Base-by-base conservation (phyloP, 805 yeast species). In the Barnettozyma californica region DNA sequence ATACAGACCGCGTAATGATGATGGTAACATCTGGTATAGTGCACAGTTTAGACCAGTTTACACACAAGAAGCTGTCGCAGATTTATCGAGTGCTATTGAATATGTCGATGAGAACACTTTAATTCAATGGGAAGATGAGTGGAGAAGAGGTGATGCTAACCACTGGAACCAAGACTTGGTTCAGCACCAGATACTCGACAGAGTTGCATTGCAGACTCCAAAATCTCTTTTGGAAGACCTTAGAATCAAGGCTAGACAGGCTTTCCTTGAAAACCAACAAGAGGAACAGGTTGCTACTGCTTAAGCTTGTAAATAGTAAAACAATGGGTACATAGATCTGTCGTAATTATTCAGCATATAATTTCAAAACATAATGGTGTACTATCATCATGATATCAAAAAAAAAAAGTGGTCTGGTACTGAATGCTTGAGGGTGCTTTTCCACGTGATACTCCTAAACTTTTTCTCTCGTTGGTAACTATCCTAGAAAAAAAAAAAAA, bases 31-130 rank as follows among this genome's bases (percentile, higher is more conserved):
- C 44, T 90, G 97, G 96, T 84, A 74, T 64, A 79, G 84, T 49
- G 92, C 88, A 42, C 95, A 87, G 67, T 92, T 77, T 71, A 79
- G 97, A 62, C 97, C 97, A 23, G 82, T 94, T 0, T 87, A 84
- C 68, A 74, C 95, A 11, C 96, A 88, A 65, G 97, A 91, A 66
- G 86, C 97, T 1, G 89, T 88, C 26, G 87, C 96, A 6, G 98
- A 91, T 67, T 69, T 91, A 54, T 69, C 80, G 29, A 75, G 80
- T 45, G 83, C 83, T 10, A 70, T 84, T n/a, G 90, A 84, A 48
- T 84, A 81, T 52, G 73, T 83, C 52, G 73, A 71, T 44, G 46
- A 52, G 38, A 52, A 43, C 39, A 53, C 48, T 71, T 77, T 70
- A 41, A 71, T 89, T 21, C 75, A 73, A 57, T 91, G 98, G 98